Conservation (phyloP, 2,329 filamentous ascomycete species). For the Ophioceras dolichostomum region DNA sequence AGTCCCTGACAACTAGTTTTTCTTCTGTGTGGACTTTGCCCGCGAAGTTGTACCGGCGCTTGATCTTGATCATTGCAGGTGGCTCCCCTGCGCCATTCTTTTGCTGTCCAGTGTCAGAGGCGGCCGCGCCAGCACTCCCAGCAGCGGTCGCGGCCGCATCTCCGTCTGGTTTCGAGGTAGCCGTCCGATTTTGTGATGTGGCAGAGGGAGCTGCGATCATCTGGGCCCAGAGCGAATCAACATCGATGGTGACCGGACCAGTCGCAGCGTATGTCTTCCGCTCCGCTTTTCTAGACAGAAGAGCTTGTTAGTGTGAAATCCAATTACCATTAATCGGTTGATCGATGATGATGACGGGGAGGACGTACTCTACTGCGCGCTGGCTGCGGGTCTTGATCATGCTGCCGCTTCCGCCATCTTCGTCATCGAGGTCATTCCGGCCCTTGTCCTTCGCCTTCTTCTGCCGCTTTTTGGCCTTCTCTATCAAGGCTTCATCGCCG, state of each 20-base stretch:
- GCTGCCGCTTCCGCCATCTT: conserved; percentile 46
- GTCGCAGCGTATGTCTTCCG: conserved; percentile 35
- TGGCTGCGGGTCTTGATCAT: conserved; percentile 64
- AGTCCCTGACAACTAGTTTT: conserved; percentile 52
- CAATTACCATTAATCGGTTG: too few relatives aligned
- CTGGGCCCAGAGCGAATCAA: conserved; percentile 57
- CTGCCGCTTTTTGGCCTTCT: conserved; percentile 42
- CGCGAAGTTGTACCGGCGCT: conserved; percentile 63
- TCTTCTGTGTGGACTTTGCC: conserved; percentile 61
- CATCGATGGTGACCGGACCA: conserved; percentile 55
- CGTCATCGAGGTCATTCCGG: conserved; percentile 19
- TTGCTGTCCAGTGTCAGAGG: neutral
- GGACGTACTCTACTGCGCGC: conserved; percentile 47
- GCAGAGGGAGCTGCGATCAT: conserved; percentile 40
- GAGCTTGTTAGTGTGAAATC: too few relatives aligned
- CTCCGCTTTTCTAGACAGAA: conserved; percentile 41
- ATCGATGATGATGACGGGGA: too few relatives aligned
- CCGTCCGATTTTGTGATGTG: conserved; percentile 9
- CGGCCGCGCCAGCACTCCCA: neutral
- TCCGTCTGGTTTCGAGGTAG: conserved; percentile 3
- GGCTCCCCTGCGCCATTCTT: too few relatives aligned
- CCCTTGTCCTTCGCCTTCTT: conserved; percentile 28
- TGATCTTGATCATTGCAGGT: conserved; percentile 55
- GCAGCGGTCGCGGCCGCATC: conserved; percentile 4
- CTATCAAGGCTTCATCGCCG: conserved; percentile 60